Evolutionary conservation across 2,329 filamentous ascomycete genomes (phyloP).

Genomic region (Cercospora berteroae): DNA sequence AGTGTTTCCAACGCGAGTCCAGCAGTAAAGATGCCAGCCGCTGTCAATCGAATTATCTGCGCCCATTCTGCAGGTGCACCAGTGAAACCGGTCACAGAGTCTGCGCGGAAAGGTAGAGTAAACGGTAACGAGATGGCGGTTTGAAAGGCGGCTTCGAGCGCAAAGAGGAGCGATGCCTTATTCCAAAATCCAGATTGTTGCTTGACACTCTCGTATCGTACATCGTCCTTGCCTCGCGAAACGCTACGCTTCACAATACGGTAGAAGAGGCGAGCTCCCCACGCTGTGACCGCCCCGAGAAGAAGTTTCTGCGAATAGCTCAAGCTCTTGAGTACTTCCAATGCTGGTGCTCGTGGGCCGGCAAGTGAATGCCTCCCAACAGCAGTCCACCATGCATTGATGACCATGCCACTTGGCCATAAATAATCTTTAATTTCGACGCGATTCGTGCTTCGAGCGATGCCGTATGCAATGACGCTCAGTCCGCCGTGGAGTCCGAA

Average conservation of each 20-base stretch:
- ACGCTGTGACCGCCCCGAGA: constrained; percentile 56
- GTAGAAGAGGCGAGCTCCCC: constrained; percentile 58
- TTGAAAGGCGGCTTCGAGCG: constrained; percentile 59
- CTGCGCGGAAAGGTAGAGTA: constrained; percentile 51
- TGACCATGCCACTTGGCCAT: constrained; percentile 43
- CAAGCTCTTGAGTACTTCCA: constrained; percentile 49
- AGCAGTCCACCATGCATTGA: constrained; percentile 61
- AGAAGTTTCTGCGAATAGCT: constrained; percentile 57
- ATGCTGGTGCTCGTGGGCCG: constrained; percentile 44
- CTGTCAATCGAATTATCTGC: constrained; percentile 36
- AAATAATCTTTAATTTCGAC: constrained; percentile 61
- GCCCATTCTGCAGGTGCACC: constrained; percentile 36
- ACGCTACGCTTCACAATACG: constrained; percentile 52
- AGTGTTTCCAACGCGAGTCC: constrained; percentile 57
- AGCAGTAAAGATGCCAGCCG: constrained; percentile 55
- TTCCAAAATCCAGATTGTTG: constrained; percentile 58
- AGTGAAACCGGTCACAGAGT: constrained; percentile 14
- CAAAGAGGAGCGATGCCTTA: constrained; percentile 54
- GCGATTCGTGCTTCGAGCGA: constrained; percentile 53
- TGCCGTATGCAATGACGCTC: constrained; percentile 52
- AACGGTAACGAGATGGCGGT: constrained; percentile 58
- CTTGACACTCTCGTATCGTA: constrained; percentile 55
- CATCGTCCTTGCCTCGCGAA: constrained; percentile 55
- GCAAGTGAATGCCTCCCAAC: constrained; percentile 52
- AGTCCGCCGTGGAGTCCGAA: constrained; percentile 55